Conservation (phyloP, 495 filamentous ascomycete genomes). For the Hypoxylon fuscum region DNA sequence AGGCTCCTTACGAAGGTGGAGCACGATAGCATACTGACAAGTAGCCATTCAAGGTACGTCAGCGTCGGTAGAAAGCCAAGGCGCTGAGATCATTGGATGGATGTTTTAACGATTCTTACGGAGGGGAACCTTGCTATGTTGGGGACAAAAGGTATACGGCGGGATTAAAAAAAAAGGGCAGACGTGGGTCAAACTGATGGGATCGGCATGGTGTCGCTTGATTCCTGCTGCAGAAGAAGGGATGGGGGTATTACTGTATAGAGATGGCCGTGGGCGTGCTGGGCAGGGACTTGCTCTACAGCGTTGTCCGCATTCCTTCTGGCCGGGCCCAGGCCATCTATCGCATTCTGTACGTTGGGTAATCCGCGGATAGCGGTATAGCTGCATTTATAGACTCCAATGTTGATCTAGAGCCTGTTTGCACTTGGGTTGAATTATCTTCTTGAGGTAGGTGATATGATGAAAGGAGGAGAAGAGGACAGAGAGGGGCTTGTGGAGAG, state of each 20-base stretch:
- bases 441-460: not conserved
- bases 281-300: slow-evolving; percentile 4
- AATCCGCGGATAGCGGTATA: slow-evolving; percentile 30
- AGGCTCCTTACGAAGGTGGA: not conserved
- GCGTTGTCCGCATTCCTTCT: slow-evolving; percentile 11
- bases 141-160: slow-evolving; percentile 6
- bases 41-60: slow-evolving; percentile 56
- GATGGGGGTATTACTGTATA: slow-evolving; percentile 3
- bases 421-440: not conserved
- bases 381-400: slow-evolving; percentile 35
- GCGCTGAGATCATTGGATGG: slow-evolving; percentile 35
- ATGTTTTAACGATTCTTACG: slow-evolving; percentile 13
- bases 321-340: slow-evolving; percentile 4
- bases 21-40: slow-evolving; percentile 13
- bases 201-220: slow-evolving; percentile 26
- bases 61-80: slow-evolving; percentile 63
- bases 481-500: slow-evolving; percentile 41
- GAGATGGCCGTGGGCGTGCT: slow-evolving; percentile 3
- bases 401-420: slow-evolving; percentile 13
- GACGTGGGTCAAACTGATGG: slow-evolving; percentile 20
- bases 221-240: slow-evolving; percentile 5
- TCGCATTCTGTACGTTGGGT: slow-evolving; percentile 22
- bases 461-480: slow-evolving; percentile 10
- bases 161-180: not conserved
- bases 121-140: slow-evolving; percentile 25